phyloP scores from a whole-genome alignment of 2,329 filamentous ascomycete species.

The Xylaria sp. region DNA sequence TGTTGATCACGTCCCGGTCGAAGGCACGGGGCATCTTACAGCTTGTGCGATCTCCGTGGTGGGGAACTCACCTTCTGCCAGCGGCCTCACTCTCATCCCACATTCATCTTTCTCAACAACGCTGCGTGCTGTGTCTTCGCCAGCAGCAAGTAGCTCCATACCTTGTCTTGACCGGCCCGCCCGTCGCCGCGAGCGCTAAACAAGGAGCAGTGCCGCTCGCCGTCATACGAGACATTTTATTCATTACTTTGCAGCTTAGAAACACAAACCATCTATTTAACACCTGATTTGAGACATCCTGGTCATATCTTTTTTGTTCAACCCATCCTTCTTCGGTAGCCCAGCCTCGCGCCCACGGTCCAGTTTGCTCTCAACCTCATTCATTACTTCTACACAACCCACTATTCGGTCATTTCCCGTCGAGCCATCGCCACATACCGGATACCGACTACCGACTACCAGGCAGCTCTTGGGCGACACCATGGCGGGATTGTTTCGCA shows the following conservation, averaged over 20 bases:
- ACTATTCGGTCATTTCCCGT: slow-evolving; percentile 1
- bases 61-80: slow-evolving; percentile 46
- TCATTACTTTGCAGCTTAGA: slow-evolving; percentile 39
- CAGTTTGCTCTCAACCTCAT: slow-evolving; percentile 37
- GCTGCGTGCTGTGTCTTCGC: slow-evolving; percentile 31
- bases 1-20: slow-evolving; percentile 44
- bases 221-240: slow-evolving; percentile 52
- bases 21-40: slow-evolving; percentile 47
- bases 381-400: slow-evolving; percentile 22
- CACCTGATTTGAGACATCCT: slow-evolving; percentile 43
- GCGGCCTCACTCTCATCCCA: slow-evolving; percentile 45
- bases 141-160: slow-evolving; percentile 39
- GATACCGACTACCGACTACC: neutral
- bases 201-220: slow-evolving; percentile 35
- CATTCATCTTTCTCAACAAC: slow-evolving; percentile 30
- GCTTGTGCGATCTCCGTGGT: slow-evolving; percentile 48
- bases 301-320: slow-evolving; percentile 33
- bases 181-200: slow-evolving; percentile 42
- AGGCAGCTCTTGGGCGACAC: slow-evolving; percentile 37
- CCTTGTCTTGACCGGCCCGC: slow-evolving; percentile 40
- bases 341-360: slow-evolving; percentile 36
- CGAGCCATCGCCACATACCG: slow-evolving; percentile 6
- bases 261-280: slow-evolving; percentile 50
- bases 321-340: slow-evolving; percentile 33
- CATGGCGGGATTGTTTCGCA: slow-evolving; percentile 92